Evolutionary conservation across 352 stramenopile species (phyloP).

Genomic region (Bremia lactucae): DNA sequence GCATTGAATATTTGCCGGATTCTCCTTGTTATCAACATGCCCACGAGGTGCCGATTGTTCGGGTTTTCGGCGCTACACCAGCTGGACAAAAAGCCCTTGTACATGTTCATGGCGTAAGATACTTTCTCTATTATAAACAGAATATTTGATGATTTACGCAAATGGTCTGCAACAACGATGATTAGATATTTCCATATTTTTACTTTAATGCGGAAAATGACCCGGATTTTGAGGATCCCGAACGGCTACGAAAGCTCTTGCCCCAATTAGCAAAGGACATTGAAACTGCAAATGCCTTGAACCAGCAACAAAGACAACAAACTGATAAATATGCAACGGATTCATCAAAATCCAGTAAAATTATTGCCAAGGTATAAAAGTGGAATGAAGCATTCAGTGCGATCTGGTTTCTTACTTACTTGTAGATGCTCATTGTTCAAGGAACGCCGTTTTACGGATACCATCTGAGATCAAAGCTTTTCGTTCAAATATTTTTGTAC

Average conservation of each 20-base stretch:
- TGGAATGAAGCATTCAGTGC: not conserved
- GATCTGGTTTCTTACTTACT: not conserved
- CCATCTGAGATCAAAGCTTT: constrained; percentile 56
- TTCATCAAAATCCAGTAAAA: constrained; percentile 12
- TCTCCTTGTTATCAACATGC: constrained; percentile 65
- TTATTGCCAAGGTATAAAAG: constrained; percentile 55
- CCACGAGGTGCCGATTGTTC: constrained; percentile 72
- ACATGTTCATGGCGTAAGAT: constrained; percentile 78
- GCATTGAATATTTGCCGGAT: constrained; percentile 31
- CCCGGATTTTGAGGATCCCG: constrained; percentile 49
- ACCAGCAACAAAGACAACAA: constrained; percentile 27
- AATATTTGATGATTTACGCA: not conserved
- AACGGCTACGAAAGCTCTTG: constrained; percentile 43
- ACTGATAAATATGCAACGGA: constrained; percentile 3
- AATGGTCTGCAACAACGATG: not conserved
- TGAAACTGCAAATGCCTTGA: constrained; percentile 38
- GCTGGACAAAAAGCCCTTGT: constrained; percentile 85
- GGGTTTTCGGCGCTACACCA: constrained; percentile 83
- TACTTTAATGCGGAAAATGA: constrained; percentile 71
- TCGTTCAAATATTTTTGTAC: constrained; percentile 86
- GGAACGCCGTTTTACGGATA: constrained; percentile 87
- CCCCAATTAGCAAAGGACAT: constrained; percentile 65
- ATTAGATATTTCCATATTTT: constrained; percentile 85
- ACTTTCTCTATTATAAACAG: not conserved
- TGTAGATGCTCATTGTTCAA: constrained; percentile 77